Evolutionary conservation across 2,329 filamentous ascomycete genomes (phyloP).

Genomic region (Nemania sp.): DNA sequence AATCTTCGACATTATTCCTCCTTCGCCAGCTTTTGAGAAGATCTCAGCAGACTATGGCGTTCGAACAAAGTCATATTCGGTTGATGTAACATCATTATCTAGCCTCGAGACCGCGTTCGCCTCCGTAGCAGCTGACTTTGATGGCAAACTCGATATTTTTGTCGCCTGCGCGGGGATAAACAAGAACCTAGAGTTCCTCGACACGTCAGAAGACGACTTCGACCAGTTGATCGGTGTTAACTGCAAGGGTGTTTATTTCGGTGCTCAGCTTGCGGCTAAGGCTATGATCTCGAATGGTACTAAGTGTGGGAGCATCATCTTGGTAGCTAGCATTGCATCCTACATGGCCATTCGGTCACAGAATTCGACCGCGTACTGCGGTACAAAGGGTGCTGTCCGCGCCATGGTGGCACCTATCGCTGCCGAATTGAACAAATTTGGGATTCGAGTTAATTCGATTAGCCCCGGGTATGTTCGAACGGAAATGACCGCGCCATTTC

Average conservation of each 20-base stretch:
- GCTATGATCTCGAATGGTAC: conserved; percentile 65
- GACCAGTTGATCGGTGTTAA: conserved; percentile 58
- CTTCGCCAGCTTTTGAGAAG: conserved; percentile 53
- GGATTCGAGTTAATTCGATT: conserved; percentile 57
- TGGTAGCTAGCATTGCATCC: conserved; percentile 66
- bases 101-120: conserved; percentile 50
- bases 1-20: conserved; percentile 61
- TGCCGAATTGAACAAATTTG: conserved; percentile 55
- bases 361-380: conserved; percentile 60
- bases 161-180: conserved; percentile 59
- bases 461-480: conserved; percentile 57
- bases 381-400: conserved; percentile 60
- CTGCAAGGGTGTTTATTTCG: conserved; percentile 59
- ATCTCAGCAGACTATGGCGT: conserved; percentile 58
- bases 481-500: conserved; percentile 55
- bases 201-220: conserved; percentile 57
- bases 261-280: conserved; percentile 61
- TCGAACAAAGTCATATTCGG: conserved; percentile 56
- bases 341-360: conserved; percentile 64
- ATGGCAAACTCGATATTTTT: conserved; percentile 36
- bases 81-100: conserved; percentile 53
- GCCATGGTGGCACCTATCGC: conserved; percentile 62
- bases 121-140: conserved; percentile 35
- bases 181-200: conserved; percentile 57
- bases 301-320: conserved; percentile 63